Percentiles rank a stretch among this genome's conserved stretches.
phyloP scores from a whole-genome alignment of 2,329 filamentous ascomycete species.

The Aspergillus jensenii region DNA sequence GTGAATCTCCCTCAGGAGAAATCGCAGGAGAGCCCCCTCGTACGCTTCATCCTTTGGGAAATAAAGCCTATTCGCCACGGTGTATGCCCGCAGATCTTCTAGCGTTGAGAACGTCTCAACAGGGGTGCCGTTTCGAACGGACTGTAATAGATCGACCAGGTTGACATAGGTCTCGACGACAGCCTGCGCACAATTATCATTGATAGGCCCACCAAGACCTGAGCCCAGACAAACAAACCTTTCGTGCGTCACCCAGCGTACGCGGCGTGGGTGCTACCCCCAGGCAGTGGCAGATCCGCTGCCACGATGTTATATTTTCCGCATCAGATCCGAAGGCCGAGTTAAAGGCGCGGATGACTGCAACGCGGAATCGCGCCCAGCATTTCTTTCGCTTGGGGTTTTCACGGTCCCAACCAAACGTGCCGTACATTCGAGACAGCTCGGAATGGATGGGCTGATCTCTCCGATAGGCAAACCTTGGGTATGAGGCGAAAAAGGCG shows the following conservation, averaged over 20 bases:
- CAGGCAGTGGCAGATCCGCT: neutral
- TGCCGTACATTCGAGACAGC: neutral
- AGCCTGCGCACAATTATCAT: neutral
- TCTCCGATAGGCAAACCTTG: neutral
- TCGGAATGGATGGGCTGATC: neutral
- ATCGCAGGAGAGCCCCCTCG: neutral
- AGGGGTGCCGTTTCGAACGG: neutral
- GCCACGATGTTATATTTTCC: neutral
- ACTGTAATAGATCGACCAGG: neutral
- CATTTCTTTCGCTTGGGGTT: too few relatives aligned
- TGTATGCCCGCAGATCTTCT: neutral
- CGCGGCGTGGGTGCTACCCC: neutral
- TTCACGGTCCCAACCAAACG: too few relatives aligned
- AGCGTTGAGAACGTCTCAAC: neutral
- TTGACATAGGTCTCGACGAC: neutral
- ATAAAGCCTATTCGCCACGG: neutral
- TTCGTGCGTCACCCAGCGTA: neutral
- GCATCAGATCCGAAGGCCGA: too few relatives aligned
- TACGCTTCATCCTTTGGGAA: neutral
- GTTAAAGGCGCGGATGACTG: too few relatives aligned
- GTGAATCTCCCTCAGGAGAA: neutral
- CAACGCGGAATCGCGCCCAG: too few relatives aligned
- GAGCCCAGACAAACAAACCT: neutral
- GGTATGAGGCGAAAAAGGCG: neutral
- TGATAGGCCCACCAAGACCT: too few relatives aligned